phyloP scores from a whole-genome alignment of 2,329 filamentous ascomycete genomes.

The Chalara sp. region DNA sequence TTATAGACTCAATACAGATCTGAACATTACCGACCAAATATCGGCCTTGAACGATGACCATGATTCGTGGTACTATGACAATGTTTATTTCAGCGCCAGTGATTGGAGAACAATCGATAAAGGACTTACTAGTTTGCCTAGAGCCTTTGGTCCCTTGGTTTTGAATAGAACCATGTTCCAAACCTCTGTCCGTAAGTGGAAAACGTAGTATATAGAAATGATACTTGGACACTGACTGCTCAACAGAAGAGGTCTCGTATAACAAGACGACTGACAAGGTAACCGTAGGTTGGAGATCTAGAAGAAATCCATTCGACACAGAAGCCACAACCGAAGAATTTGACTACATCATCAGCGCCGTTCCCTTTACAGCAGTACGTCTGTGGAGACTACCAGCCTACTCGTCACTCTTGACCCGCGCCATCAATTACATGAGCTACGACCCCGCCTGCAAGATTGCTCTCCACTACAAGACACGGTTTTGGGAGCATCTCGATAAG shows the following conservation, averaged over 20 bases:
- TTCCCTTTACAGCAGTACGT: conserved; percentile 25
- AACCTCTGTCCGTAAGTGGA: conserved; percentile 38
- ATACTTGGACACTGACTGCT: too few relatives aligned
- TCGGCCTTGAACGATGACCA: conserved; percentile 3
- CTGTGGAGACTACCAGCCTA: conserved; percentile 24
- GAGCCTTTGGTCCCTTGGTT: conserved; percentile 56
- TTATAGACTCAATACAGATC: conserved; percentile 58
- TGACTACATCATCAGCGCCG: conserved; percentile 18
- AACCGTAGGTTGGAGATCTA: conserved; percentile 48
- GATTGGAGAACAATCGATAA: conserved; percentile 18
- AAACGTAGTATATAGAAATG: too few relatives aligned
- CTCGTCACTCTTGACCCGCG: conserved; percentile 36
- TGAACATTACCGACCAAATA: conserved; percentile 38
- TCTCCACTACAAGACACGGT: conserved; percentile 60
- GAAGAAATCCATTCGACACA: conserved; percentile 4
- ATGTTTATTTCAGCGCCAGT: conserved; percentile 17
- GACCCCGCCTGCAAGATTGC: conserved; percentile 49
- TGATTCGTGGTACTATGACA: conserved; percentile 28
- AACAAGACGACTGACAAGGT: conserved; percentile 44
- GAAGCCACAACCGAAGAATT: conserved; percentile 12
- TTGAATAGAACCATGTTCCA: conserved; percentile 48
- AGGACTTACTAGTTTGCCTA: conserved; percentile 51
- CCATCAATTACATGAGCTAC: conserved; percentile 41
- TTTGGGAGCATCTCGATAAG: conserved; percentile 44
- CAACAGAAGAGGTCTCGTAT: conserved; percentile 42